Base-by-base conservation (phyloP, 768 basidiomycete species). In the Russula ochroleuca region DNA sequence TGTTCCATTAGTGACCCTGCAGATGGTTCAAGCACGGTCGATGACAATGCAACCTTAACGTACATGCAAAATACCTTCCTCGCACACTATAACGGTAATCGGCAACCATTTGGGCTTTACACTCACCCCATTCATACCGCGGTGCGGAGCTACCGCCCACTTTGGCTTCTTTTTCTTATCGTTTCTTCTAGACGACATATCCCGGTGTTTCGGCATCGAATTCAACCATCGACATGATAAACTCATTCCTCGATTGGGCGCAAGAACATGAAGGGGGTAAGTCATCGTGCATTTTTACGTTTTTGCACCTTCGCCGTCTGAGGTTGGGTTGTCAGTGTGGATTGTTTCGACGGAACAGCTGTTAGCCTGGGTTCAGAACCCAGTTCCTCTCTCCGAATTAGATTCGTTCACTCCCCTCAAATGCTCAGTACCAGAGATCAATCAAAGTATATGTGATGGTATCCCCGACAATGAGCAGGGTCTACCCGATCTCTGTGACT, bases 111-210 rank as follows among this genome's bases (percentile, higher is more conserved):
- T 62, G 90, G 90, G 50, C 77, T 92, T 31, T 92, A 91, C 72
- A 87, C 87, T 2, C 90, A 92, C 73, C 89, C 89, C 35, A 87
- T 92, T 70, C 88, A 91, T 76, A 71, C 89, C 52, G 81, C 87
- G 45, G 84, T 84, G 61, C 57, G 79, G 71, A 4, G 37, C 19
- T 33, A 11, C 57, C 8, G 43, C 37, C 10, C 58, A 3, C 67
- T 41, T 40, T 38, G 14, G 35, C 15, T 31, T 48, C 47, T 13
- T 59, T 45, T 49, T 19, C 41, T 43, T 53, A 49, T 64, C 11
- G 11, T 31, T 37, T 35, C 11, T 23, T 59, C 59, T 45, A 77
- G 83, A 77, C 72, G 19, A 80, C 79, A 2, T 84, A 87, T 64
- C 87, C 89, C 19, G 87, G 87, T 55, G 79, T 85, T 17, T 72